phyloP scores from a whole-genome alignment of 768 basidiomycete species.

The Filobasidium floriforme region DNA sequence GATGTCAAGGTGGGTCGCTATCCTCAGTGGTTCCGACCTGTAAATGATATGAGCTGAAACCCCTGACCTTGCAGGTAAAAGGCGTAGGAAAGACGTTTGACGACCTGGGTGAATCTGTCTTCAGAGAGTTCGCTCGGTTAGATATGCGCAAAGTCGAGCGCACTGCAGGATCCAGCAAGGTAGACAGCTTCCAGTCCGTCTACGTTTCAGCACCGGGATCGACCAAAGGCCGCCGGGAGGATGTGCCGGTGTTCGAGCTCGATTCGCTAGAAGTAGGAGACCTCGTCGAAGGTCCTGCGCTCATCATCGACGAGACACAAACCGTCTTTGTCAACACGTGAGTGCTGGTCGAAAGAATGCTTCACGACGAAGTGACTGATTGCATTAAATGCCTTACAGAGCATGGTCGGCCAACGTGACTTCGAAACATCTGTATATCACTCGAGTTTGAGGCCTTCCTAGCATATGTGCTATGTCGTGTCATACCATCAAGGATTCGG shows the following conservation, averaged over 20 bases:
- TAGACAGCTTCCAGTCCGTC: conserved; percentile 27
- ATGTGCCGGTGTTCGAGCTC: conserved; percentile 74
- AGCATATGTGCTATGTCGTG: background rate
- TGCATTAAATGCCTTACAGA: background rate
- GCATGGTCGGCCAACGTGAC: conserved; percentile 21
- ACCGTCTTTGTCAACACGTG: conserved; percentile 77
- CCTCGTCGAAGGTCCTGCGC: conserved; percentile 70
- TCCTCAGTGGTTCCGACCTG: too few relatives aligned
- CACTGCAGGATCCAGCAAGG: conserved; percentile 18
- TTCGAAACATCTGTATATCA: conserved; percentile 20
- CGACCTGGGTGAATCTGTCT: conserved; percentile 68
- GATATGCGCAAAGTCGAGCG: conserved; percentile 46
- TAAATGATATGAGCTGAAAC: too few relatives aligned
- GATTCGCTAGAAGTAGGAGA: conserved; percentile 63
- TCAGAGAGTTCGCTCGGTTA: conserved; percentile 61
- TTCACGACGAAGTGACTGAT: background rate
- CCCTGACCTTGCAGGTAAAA: too few relatives aligned
- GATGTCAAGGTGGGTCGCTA: conserved; percentile 64
- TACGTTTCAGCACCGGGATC: conserved; percentile 28
- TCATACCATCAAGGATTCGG: too few relatives aligned
- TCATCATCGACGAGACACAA: conserved; percentile 92
- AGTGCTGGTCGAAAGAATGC: conserved; percentile 13
- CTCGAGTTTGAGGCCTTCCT: conserved; percentile 11
- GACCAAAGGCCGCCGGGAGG: conserved; percentile 23
- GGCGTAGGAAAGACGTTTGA: conserved; percentile 87